A percentile compares a stretch with the other conserved stretches of the same genome.
phyloP scores from a whole-genome alignment of 1,284 basidiomycete species.

The Trametes hirsuta region DNA sequence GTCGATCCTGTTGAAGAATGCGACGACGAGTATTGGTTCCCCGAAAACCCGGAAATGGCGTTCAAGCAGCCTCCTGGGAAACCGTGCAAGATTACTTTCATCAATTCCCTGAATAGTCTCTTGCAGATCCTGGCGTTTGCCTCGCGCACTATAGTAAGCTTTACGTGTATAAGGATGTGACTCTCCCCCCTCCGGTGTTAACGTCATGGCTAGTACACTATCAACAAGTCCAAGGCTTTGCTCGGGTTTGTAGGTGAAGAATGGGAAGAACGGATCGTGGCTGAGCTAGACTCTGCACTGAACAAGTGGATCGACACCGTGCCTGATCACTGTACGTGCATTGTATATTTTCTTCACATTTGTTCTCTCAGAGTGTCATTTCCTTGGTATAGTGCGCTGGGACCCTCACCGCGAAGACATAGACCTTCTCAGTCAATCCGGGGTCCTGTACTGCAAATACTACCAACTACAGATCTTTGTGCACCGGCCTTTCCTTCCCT shows the following conservation, averaged over 20 bases:
- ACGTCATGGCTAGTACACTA: conserved; percentile 47
- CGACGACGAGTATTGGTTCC: conserved; percentile 67
- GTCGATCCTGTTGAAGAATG: conserved; percentile 58
- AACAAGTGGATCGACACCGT: conserved; percentile 66
- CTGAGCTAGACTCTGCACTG: conserved; percentile 60
- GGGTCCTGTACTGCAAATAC: conserved; percentile 54
- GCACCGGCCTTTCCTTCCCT: conserved; percentile 66
- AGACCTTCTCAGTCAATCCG: conserved; percentile 55
- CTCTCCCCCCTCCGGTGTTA: background rate
- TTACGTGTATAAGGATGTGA: background rate
- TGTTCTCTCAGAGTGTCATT: background rate
- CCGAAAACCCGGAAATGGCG: conserved; percentile 41
- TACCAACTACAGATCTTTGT: conserved; percentile 61
- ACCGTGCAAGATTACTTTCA: conserved; percentile 48
- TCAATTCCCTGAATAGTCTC: conserved; percentile 53
- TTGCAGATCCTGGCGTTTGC: conserved; percentile 57
- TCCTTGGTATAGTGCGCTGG: conserved; percentile 49
- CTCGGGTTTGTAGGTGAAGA: conserved; percentile 48
- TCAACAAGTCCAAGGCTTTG: conserved; percentile 52
- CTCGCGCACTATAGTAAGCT: conserved; percentile 52
- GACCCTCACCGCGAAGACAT: conserved; percentile 51
- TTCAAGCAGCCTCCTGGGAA: conserved; percentile 50
- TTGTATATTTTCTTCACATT: background rate
- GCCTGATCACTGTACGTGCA: conserved; percentile 49
- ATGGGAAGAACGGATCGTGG: conserved; percentile 56